These are phyloP conservation scores for Nowakowskiella sp. DNA, from an alignment of 192 early-diverging fungal species.

Conservation along the genomic window DNA sequence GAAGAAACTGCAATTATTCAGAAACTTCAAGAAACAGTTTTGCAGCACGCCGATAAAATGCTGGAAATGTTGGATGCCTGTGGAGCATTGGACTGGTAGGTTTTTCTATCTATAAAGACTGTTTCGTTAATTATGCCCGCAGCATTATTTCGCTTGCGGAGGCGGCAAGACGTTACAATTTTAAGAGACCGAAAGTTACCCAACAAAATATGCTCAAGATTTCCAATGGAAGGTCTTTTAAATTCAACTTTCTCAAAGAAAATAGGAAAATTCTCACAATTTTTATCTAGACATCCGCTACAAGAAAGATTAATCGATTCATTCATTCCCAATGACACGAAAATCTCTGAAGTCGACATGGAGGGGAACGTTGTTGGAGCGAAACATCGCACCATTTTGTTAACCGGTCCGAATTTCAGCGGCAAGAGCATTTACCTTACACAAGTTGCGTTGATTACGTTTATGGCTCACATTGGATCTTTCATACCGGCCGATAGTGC, in stretches of 20 bases:
- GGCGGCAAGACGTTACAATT: slow-evolving; percentile 46
- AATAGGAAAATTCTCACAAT: not conserved
- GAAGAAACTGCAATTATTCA: slow-evolving; percentile 79
- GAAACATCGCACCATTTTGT: slow-evolving; percentile 51
- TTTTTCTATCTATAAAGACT: too few species aligned
- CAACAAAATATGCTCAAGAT: slow-evolving; percentile 49
- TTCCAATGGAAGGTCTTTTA: slow-evolving; percentile 53
- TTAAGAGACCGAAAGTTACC: slow-evolving; percentile 49
- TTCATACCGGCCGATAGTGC: slow-evolving; percentile 74
- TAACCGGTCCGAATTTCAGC: slow-evolving; percentile 79
- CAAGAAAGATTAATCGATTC: slow-evolving; percentile 45
- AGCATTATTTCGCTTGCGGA: slow-evolving; percentile 59
- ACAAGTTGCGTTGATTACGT: slow-evolving; percentile 66
- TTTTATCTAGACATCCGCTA: slow-evolving; percentile 51
- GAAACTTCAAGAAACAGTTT: slow-evolving; percentile 49
- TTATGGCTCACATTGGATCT: slow-evolving; percentile 86
- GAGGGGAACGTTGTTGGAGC: not conserved
- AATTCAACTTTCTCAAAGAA: not conserved
- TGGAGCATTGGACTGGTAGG: slow-evolving; percentile 68
- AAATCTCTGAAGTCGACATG: slow-evolving; percentile 1
- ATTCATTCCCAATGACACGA: slow-evolving; percentile 69
- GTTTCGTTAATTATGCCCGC: not conserved
- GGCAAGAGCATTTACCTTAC: slow-evolving; percentile 51
- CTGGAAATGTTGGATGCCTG: slow-evolving; percentile 26
- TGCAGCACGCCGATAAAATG: slow-evolving; percentile 32